phyloP scores from a whole-genome alignment of 768 basidiomycete genomes.

The Wakefieldia striispora region DNA sequence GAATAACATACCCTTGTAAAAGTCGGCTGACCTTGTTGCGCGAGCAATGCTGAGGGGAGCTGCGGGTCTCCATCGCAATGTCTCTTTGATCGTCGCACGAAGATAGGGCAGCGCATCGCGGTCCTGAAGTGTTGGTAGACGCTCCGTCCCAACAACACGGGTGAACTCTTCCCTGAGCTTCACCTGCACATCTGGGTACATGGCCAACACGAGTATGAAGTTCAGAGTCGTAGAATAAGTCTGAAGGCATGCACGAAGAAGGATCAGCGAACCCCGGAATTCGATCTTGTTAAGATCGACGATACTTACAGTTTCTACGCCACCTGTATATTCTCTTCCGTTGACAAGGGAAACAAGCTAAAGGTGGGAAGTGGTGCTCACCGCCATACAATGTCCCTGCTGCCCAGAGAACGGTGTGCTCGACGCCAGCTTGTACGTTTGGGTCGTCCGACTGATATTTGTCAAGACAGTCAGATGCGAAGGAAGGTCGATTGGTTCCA shows the following conservation, averaged over 20 bases:
- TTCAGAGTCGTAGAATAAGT: slow-evolving; percentile 17
- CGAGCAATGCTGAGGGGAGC: slow-evolving; percentile 15
- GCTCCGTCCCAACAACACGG: slow-evolving; percentile 41
- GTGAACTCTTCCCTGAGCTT: slow-evolving; percentile 57
- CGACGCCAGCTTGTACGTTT: neutral
- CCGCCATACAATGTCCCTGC: slow-evolving; percentile 20
- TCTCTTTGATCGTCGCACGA: slow-evolving; percentile 40
- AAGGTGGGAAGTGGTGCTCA: slow-evolving; percentile 1
- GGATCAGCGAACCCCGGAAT: no score
- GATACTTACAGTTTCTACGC: slow-evolving; percentile 5
- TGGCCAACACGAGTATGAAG: slow-evolving; percentile 16
- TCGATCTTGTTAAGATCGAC: no score
- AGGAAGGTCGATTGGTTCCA: slow-evolving; percentile 15
- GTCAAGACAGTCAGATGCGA: slow-evolving; percentile 14
- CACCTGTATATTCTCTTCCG: neutral
- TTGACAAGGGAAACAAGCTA: no score
- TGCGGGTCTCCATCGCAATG: slow-evolving; percentile 6
- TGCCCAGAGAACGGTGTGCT: slow-evolving; percentile 13
- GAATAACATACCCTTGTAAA: slow-evolving; percentile 4
- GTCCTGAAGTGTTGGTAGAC: slow-evolving; percentile 39
- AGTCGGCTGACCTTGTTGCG: slow-evolving; percentile 1
- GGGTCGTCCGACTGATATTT: slow-evolving; percentile 6
- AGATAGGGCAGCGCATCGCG: slow-evolving; percentile 48
- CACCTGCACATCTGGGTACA: slow-evolving; percentile 43
- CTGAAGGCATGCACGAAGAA: no score